phyloP scores from a whole-genome alignment of 1,284 basidiomycete species.

The Bjerkandera adusta region DNA sequence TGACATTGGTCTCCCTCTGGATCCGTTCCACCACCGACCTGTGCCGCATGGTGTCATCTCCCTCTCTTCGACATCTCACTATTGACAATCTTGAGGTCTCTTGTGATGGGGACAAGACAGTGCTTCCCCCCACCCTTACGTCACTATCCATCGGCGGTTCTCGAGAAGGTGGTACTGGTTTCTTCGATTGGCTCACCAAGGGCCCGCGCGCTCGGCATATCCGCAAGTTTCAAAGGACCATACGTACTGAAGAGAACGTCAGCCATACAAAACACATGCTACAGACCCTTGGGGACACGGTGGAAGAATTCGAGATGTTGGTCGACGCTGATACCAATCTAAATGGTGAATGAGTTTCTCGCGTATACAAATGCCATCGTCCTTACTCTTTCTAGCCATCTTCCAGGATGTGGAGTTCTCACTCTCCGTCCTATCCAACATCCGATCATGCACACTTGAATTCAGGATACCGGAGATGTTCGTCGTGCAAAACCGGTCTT shows the following conservation, averaged over 20 bases:
- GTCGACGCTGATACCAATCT: conserved; percentile 14
- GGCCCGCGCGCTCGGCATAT: too few species aligned
- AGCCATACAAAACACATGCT: too few species aligned
- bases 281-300: conserved; percentile 1
- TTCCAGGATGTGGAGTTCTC: conserved; percentile 16
- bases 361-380: not conserved
- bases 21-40: not conserved
- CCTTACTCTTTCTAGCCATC: conserved; percentile 9
- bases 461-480: conserved; percentile 27
- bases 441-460: conserved; percentile 19
- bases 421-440: conserved; percentile 11
- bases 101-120: not conserved
- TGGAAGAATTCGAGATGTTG: conserved; percentile 11
- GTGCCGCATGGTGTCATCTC: not conserved
- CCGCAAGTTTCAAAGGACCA: too few species aligned
- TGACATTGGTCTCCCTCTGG: not conserved
- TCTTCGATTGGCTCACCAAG: too few species aligned
- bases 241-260: too few species aligned
- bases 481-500: conserved; percentile 21
- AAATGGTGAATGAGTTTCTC: conserved; percentile 2
- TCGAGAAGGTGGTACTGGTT: too few species aligned
- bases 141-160: too few species aligned
- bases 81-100: conserved; percentile 3
- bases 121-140: too few species aligned
- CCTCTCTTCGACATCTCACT: not conserved